These are phyloP conservation scores for Alternaria arbusti DNA, from an alignment of 2,329 filamentous ascomycete genomes.

Conservation along the genomic window DNA sequence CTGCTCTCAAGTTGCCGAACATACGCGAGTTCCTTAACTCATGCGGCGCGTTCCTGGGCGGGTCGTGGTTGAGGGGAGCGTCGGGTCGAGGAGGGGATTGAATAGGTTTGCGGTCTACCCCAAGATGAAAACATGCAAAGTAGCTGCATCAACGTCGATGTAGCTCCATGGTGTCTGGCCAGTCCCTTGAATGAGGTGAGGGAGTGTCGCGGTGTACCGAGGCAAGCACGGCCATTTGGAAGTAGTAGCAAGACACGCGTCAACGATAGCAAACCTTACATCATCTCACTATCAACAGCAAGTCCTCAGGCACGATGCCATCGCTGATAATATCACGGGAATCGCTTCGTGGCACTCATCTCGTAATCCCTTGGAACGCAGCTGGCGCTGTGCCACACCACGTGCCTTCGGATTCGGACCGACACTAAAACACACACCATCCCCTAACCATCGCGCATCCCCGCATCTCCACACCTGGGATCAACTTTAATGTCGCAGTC, in stretches of 20 bases:
- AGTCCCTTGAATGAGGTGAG: too few relatives aligned
- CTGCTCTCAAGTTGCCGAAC: not conserved
- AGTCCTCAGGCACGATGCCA: too few relatives aligned
- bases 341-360: not conserved
- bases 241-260: not conserved
- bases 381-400: not conserved
- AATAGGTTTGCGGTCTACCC: not conserved
- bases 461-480: constrained; percentile 1
- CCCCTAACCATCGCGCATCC: constrained; percentile 3
- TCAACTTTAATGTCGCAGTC: constrained; percentile 4
- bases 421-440: constrained; percentile 1
- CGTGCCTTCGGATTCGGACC: not conserved
- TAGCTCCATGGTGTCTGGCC: too few relatives aligned
- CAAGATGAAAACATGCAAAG: too few relatives aligned
- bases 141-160: too few relatives aligned
- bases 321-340: too few relatives aligned
- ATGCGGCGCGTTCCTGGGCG: not conserved
- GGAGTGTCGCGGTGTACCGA: not conserved
- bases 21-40: not conserved
- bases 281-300: too few relatives aligned
- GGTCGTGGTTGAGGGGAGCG: not conserved
- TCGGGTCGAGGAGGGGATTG: not conserved
- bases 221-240: not conserved
- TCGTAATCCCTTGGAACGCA: not conserved
- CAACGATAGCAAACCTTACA: not conserved